Evolutionary conservation across 371 early-diverging fungal genomes (phyloP).

Genomic region (Dichotomocladium elegans): DNA sequence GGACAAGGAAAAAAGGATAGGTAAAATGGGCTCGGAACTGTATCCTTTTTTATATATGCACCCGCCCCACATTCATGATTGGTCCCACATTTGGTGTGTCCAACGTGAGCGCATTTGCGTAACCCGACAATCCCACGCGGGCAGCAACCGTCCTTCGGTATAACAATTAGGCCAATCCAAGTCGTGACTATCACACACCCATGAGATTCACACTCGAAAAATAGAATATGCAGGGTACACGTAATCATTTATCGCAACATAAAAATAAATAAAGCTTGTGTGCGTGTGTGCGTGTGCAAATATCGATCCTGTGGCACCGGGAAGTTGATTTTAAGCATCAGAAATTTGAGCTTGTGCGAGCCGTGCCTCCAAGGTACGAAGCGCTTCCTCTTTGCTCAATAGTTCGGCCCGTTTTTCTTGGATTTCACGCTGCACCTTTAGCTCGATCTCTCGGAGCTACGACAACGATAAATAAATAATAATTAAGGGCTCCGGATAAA

Average conservation of each 20-base stretch:
- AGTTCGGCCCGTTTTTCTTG: constrained; percentile 58
- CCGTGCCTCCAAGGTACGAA: constrained; percentile 52
- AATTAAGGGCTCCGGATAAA: neutral
- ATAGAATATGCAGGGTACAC: neutral
- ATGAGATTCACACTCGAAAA: too few relatives aligned
- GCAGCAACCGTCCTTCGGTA: too few relatives aligned
- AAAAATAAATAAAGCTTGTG: neutral
- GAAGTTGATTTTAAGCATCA: constrained; percentile 21
- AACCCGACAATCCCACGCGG: too few relatives aligned
- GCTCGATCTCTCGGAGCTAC: constrained; percentile 56
- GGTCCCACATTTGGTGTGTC: constrained; percentile 3
- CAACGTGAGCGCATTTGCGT: too few relatives aligned
- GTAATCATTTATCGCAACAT: neutral
- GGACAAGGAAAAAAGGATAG: constrained; percentile 1
- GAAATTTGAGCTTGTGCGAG: constrained; percentile 42
- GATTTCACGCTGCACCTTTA: constrained; percentile 58
- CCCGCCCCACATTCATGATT: neutral
- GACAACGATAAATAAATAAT: too few relatives aligned
- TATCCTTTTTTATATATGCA: neutral
- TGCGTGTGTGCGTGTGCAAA: neutral
- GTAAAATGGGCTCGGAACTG: neutral
- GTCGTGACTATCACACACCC: too few relatives aligned
- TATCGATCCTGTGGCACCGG: too few relatives aligned
- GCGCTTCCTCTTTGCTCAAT: constrained; percentile 57
- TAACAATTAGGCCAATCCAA: too few relatives aligned